phyloP scores from a whole-genome alignment of 371 early-diverging fungal species.

The Apophysomyces ossiformis region DNA sequence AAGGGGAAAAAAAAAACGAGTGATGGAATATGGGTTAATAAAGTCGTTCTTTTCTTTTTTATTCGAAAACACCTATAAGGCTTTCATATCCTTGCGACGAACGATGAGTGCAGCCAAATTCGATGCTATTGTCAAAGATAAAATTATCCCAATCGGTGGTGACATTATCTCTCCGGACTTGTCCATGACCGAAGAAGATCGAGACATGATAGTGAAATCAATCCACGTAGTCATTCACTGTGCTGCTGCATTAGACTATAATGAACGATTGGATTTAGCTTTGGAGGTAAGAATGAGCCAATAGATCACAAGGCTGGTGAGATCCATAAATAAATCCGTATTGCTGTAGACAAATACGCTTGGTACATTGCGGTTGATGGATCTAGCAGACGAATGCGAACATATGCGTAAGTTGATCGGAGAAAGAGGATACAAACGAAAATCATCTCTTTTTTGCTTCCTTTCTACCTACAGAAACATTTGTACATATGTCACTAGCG shows the following conservation, averaged over 20 bases:
- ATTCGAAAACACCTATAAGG: constrained; percentile 17
- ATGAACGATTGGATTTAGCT: constrained; percentile 62
- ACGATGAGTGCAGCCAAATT: constrained; percentile 42
- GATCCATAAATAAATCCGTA: background rate
- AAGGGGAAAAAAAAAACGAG: background rate
- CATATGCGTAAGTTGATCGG: constrained; percentile 39
- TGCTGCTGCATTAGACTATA: constrained; percentile 68
- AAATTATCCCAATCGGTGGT: constrained; percentile 62
- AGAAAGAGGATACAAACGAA: background rate
- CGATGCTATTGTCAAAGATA: constrained; percentile 50
- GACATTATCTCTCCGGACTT: constrained; percentile 63
- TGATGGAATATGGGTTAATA: too few species aligned
- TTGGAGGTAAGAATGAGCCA: constrained; percentile 50
- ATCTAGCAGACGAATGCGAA: constrained; percentile 61
- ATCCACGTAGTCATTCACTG: constrained; percentile 64
- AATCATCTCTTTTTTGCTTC: background rate
- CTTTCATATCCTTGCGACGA: constrained; percentile 42
- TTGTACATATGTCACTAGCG: constrained; percentile 54
- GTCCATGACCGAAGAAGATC: constrained; percentile 54
- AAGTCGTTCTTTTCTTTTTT: too few species aligned
- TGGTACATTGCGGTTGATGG: constrained; percentile 65
- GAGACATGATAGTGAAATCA: constrained; percentile 49
- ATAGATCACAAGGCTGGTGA: too few species aligned
- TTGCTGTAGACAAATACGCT: constrained; percentile 56
- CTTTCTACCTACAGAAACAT: constrained; percentile 33